Evolutionary conservation across 2,329 filamentous ascomycete species (phyloP), one percentile per base, ranked within the genome.

Genomic region (Paracamarosporium sp.): DNA sequence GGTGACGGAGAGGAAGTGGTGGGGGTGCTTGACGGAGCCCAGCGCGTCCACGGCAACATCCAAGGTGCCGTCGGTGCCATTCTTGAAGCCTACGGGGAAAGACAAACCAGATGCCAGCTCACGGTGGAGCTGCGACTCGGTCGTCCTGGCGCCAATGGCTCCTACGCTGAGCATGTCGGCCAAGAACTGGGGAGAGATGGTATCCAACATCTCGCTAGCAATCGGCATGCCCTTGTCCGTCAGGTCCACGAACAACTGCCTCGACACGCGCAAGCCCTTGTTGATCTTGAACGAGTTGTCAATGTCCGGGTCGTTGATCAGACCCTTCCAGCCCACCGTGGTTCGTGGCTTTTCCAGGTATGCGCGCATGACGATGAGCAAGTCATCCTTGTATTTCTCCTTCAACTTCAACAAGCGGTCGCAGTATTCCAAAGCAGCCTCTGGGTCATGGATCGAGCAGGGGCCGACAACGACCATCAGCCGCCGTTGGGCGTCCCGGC

Each of bases 31-130:
- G 50, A 96, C 94, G 15, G 95, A 92, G 61, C 93, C 93, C 76
- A 98, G 97, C 50, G 95, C 95, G 75, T 99, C 95, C 68, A 98
- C 92, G 12, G 95, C 93, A 4, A 98, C 93, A 55, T 89, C 86
- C 46, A 98, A 82, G 8, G 89, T 90, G 50, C 95, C 95, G 76
- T 99, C 95, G 30, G 95, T 99, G 64, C 95, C 95, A 79, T 99
- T 99, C 86, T 99, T 99, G 90, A 99, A 99, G 50, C 95, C 95
- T 11, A 99, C 93, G 1, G 95, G 95, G 90, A 97, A 98, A 67
- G 91, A 96, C 33, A 98, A 84, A 73, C 95, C 95, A 52, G 91
- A 95, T 22, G 95, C 94, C 62, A 99, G 83, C 80, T 99, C 95
- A 55, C 95, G 89, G 79, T 99, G 95, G 61, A 98, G 85, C 81